Conservation (phyloP, 2,329 filamentous ascomycete genomes). For the Exophiala lecanii-corni region DNA sequence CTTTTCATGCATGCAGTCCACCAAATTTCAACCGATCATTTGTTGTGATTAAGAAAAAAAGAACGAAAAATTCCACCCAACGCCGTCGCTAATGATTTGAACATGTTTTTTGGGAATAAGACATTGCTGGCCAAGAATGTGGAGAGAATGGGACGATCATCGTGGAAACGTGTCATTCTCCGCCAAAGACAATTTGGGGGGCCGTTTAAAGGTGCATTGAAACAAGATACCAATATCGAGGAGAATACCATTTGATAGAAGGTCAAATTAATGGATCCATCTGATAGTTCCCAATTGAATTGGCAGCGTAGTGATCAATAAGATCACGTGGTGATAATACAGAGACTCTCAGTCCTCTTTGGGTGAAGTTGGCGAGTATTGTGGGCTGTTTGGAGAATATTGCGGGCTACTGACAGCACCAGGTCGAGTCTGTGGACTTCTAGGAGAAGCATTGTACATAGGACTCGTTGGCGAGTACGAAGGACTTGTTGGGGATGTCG, state of each 20-base stretch:
- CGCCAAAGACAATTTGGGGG: constrained; percentile 17
- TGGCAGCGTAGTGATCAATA: constrained; percentile 7
- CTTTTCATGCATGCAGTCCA: constrained; percentile 7
- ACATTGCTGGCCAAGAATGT: constrained; percentile 9
- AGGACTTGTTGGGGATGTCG: constrained; percentile 53
- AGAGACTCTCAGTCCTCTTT: constrained; percentile 25
- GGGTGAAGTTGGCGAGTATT: constrained; percentile 36
- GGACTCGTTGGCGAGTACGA: constrained; percentile 47
- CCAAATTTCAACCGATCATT: constrained; percentile 6
- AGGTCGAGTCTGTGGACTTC: constrained; percentile 31
- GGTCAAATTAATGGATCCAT: constrained; percentile 29
- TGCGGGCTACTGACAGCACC: constrained; percentile 51
- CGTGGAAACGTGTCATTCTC: constrained; percentile 5
- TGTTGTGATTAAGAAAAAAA: constrained; percentile 1
- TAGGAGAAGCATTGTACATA: constrained; percentile 42
- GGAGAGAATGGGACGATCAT: constrained; percentile 3
- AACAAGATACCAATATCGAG: constrained; percentile 10
- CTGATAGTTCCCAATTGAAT: constrained; percentile 5
- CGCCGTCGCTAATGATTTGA: constrained; percentile 25
- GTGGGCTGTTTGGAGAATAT: constrained; percentile 49
- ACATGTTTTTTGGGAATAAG: constrained; percentile 13
- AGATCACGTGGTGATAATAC: constrained; percentile 21
- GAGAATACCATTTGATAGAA: constrained; percentile 20
- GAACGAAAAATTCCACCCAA: constrained; percentile 22
- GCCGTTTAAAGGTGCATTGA: constrained; percentile 15